Evolutionary conservation across 495 filamentous ascomycete species (phyloP), one percentile per base, ranked within the genome.

Genomic region (Astrothelium macrocarpum): DNA sequence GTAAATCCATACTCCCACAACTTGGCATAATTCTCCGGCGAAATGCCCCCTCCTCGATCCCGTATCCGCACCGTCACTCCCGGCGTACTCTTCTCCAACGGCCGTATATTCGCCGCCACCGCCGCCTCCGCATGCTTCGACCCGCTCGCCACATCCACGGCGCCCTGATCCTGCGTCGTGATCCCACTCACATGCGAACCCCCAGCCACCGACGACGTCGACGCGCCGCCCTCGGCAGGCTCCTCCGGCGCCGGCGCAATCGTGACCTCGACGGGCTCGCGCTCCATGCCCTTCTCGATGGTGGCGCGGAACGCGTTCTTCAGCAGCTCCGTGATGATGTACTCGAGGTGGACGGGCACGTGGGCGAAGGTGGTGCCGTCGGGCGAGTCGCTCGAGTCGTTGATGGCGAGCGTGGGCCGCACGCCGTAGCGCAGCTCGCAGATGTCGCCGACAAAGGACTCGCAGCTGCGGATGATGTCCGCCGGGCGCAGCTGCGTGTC

Each of bases 1-100:
- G 92, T 96, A 73, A 96, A 98, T 62, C 85, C 89, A 73, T 97
- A 98, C 32, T 89, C 90, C 92, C 92, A 98, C 43, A 98, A 91
- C 64, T 95, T 86, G 5, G 86, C 85, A 10, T 95, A 72, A 20
- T 90, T 84, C 14, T 90, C 89, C 0, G 91, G 90, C 0, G 82
- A 79, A 53, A 98, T 97, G 26, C 94, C 94, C 25, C 93, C 92
- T 18, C 94, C 94, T n/a, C 91, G 82, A 70, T 98, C 94, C 18
- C 94, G 85, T 69, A 98, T 96, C 11, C 94, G 84, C 68, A 98
- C 95, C 2, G 94, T 97, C 43, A 98, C 90, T 63, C 91, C 91
- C 1, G 90, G 91, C 0, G 87, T 86, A 42, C 79, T 80, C 42
- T 66, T 68, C 59, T 84, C 81, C 2, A 87, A 78, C 0, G 82